Base-by-base conservation (phyloP, 305 asterid genomes). In the Lippia alba region DNA sequence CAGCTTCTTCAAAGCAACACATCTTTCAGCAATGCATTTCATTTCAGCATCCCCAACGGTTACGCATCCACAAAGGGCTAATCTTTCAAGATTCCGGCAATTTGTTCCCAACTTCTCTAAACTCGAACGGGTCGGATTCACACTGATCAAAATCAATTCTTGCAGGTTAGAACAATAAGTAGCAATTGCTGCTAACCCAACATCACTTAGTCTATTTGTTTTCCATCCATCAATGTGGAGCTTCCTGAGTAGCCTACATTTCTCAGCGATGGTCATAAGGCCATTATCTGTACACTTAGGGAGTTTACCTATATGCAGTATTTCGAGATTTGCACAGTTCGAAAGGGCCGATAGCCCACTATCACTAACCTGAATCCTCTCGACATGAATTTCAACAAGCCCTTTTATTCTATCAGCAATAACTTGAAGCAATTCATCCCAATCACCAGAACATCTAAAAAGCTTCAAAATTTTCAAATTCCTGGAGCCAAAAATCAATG, bases 351-450 rank as follows among this genome's bases (percentile, higher is more conserved):
- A 49, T 6, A 91, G 86, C 51, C 97, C 97, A 11, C 70, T 8
- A 69, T 91, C 96, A 73, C 91, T 87, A 36, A 91, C 94, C 77
- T 87, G 94, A 80, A 91, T 88, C 86, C 87, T 89, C 84, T 91
- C 97, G 8, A 91, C 62, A 69, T 91, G 97, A 64, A 91, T 75
- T 77, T 90, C 95, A 46, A 81, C 80, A 48, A 90, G 76, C 49
- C 84, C 86, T 44, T 39, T 71, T 8, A 74, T 76, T 45, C 79
- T 80, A 68, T 69, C 81, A 19, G 89, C 73, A 18, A 83, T 67
- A 46, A 70, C 79, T 74, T 80, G 91, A 33, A 91, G 77, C 69
- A 89, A 64, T 73, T 69, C 84, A 77, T 91, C 92, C 97, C 97
- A 91, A 82, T 91, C 89, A 0, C 96, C 96, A 5, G 92, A 74